Conservation (phyloP, 2,329 filamentous ascomycete genomes). For the Aspergillus viridinutans region DNA sequence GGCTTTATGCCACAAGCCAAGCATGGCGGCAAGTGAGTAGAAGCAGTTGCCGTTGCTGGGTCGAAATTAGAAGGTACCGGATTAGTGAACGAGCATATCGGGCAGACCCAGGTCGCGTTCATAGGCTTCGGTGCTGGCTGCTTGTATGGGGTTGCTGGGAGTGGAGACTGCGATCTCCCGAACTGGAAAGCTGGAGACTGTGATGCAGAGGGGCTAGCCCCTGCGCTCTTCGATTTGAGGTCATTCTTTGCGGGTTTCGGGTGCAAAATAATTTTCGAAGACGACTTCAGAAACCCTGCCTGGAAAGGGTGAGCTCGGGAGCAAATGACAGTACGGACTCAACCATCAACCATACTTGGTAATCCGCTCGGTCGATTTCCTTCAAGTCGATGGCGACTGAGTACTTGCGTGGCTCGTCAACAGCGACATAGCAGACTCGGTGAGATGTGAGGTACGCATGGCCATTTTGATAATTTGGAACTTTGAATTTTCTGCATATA, state of each 20-base stretch:
- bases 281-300: conserved; percentile 92
- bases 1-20: conserved; percentile 93
- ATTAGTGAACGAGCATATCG: conserved; percentile 93
- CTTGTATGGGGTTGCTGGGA: conserved; percentile 30
- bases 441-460: conserved; percentile 96
- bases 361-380: conserved; percentile 85
- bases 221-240: conserved; percentile 53
- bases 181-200: conserved; percentile 32
- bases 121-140: conserved; percentile 35
- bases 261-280: conserved; percentile 83
- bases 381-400: conserved; percentile 84
- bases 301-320: conserved; percentile 33
- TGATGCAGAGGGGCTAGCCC: conserved; percentile 30
- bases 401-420: conserved; percentile 75
- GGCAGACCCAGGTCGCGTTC: conserved; percentile 85
- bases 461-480: conserved; percentile 88
- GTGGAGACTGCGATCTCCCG: conserved; percentile 26
- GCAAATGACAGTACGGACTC: neutral
- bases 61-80: conserved; percentile 92
- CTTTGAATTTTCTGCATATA: conserved; percentile 76
- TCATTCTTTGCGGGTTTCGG: conserved; percentile 72
- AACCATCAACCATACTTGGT: conserved; percentile 59
- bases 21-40: conserved; percentile 80
- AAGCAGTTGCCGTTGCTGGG: conserved; percentile 69
- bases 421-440: conserved; percentile 90